These are phyloP conservation scores for Gamarada debralockiae DNA, from an alignment of 495 filamentous ascomycete species.

Conservation along the genomic window DNA sequence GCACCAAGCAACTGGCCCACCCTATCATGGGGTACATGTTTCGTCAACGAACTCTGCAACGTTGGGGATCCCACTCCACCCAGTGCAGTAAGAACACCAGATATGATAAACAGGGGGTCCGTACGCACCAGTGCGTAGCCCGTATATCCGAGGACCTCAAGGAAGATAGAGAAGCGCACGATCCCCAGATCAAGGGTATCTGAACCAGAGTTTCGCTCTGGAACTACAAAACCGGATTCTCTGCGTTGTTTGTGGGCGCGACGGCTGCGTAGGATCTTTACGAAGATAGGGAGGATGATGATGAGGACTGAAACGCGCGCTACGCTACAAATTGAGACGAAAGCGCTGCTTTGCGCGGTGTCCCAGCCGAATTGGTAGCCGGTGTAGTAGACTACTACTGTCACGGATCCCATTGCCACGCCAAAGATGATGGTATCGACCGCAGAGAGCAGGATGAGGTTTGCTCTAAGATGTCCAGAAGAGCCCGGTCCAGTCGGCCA, in stretches of 20 bases:
- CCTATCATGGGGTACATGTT: constrained; percentile 78
- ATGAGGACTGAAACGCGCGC: constrained; percentile 72
- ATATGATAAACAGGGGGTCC: constrained; percentile 53
- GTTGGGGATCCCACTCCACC: constrained; percentile 85
- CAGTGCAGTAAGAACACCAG: constrained; percentile 66
- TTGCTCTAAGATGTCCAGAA: constrained; percentile 58
- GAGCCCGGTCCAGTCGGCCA: constrained; percentile 63
- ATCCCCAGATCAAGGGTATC: constrained; percentile 74
- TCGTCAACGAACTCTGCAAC: constrained; percentile 77
- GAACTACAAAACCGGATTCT: constrained; percentile 25
- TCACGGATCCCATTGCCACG: constrained; percentile 74
- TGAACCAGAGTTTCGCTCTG: constrained; percentile 60
- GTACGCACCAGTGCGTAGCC: constrained; percentile 65
- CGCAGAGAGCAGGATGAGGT: constrained; percentile 73
- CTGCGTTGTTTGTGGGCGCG: constrained; percentile 31
- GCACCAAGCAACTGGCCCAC: constrained; percentile 86
- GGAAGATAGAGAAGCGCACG: constrained; percentile 70
- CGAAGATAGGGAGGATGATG: constrained; percentile 66
- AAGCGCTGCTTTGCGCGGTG: constrained; percentile 69
- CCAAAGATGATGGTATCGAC: constrained; percentile 78
- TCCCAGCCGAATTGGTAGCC: constrained; percentile 78
- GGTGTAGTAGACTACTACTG: constrained; percentile 75
- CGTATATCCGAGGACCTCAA: constrained; percentile 72
- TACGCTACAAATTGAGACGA: constrained; percentile 71
- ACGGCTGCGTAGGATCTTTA: constrained; percentile 59